Conservation (phyloP, 2,329 filamentous ascomycete species). For the Aspergillus thermomutatus region DNA sequence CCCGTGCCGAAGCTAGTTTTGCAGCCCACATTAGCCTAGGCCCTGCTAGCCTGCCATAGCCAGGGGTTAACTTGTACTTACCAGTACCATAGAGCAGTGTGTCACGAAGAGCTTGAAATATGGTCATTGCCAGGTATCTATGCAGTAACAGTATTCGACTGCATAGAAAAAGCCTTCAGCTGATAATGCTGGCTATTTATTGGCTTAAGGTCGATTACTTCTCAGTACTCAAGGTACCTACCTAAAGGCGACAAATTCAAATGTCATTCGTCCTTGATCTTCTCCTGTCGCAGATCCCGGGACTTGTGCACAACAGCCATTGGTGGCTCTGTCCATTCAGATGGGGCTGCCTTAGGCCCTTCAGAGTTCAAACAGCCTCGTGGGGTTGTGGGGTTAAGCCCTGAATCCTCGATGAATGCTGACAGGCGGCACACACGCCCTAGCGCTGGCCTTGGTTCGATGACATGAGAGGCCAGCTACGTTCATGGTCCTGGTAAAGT, state of each 20-base stretch:
- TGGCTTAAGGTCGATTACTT: not conserved
- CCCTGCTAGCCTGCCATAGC: not conserved
- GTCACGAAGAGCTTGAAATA: not conserved
- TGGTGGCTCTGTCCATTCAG: conserved; percentile 3
- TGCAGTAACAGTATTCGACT: not conserved
- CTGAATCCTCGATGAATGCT: conserved; percentile 10
- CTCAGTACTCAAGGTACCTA: not conserved
- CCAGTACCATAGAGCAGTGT: not conserved
- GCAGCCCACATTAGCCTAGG: conserved; percentile 15
- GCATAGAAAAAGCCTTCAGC: not conserved
- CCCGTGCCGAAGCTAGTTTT: conserved; percentile 23
- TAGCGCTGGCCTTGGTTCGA: conserved; percentile 2
- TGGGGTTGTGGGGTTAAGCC: conserved; percentile 22
- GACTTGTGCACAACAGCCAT: conserved; percentile 1
- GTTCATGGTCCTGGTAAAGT: too few relatives aligned
- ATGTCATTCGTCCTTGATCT: conserved; percentile 13
- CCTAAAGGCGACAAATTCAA: not conserved
- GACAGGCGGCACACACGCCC: conserved; percentile 7
- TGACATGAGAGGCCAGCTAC: not conserved
- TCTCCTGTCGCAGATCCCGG: conserved; percentile 17
- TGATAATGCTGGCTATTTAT: not conserved
- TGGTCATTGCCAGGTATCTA: not conserved
- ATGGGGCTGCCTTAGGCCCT: conserved; percentile 13
- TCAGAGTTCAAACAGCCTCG: conserved; percentile 21
- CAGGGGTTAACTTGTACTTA: not conserved